Conservation (phyloP, 768 basidiomycete genomes). For the Suillus weaverae region DNA sequence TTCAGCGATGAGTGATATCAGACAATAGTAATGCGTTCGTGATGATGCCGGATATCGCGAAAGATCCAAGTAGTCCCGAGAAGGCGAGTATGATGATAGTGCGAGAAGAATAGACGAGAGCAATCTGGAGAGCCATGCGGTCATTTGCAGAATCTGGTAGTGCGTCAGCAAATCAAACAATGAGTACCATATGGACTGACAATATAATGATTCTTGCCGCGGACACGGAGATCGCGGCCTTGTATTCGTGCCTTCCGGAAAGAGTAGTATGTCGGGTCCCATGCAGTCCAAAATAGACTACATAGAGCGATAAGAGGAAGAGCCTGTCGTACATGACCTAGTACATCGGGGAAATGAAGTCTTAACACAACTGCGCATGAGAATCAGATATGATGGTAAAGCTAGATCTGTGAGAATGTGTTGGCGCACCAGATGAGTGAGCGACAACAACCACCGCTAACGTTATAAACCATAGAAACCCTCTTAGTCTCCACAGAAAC, state of each 20-base stretch:
- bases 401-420: not conserved
- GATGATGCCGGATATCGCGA: constrained; percentile 36
- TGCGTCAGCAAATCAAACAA: constrained; percentile 6
- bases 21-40: constrained; percentile 47
- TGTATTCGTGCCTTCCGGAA: constrained; percentile 61
- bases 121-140: constrained; percentile 58
- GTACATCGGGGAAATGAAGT: constrained; percentile 18
- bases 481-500: constrained; percentile 67
- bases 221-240: constrained; percentile 68
- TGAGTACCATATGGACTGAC: constrained; percentile 39
- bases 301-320: constrained; percentile 52
- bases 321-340: constrained; percentile 32
- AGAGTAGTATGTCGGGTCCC: constrained; percentile 81
- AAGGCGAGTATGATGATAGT: constrained; percentile 41
- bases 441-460: constrained; percentile 41
- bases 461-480: constrained; percentile 61
- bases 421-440: constrained; percentile 41
- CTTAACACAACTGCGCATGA: constrained; percentile 33
- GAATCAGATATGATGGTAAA: not conserved
- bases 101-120: constrained; percentile 47
- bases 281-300: constrained; percentile 77
- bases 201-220: constrained; percentile 62
- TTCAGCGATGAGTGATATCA: constrained; percentile 49
- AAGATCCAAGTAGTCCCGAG: constrained; percentile 40
- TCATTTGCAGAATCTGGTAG: constrained; percentile 57